Percentiles rank a stretch among this genome's conserved stretches.
phyloP scores from a whole-genome alignment of 1,284 basidiomycete genomes.

The Stygiomarasmius scandens region DNA sequence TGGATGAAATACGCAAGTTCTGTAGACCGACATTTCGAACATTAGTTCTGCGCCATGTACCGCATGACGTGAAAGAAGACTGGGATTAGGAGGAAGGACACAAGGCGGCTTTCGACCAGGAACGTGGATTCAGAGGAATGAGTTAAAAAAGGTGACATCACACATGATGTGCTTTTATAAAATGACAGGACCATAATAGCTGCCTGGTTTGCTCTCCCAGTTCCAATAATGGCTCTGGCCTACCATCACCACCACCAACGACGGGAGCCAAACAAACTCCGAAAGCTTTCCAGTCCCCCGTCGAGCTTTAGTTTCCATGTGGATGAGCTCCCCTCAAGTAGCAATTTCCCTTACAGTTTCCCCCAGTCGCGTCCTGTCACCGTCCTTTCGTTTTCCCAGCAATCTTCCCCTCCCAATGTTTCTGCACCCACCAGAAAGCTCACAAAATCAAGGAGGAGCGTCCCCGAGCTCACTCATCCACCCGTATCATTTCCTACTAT shows the following conservation, averaged over 20 bases:
- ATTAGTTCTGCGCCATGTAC: too few species aligned
- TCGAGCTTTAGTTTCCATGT: background rate
- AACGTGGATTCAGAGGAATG: too few species aligned
- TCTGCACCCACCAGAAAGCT: constrained; percentile 5
- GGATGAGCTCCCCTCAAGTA: background rate
- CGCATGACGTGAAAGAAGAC: too few species aligned
- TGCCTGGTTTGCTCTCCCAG: background rate
- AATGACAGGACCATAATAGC: background rate
- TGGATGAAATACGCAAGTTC: too few species aligned
- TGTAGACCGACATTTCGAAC: too few species aligned
- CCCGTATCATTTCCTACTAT: background rate
- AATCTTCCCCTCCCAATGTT: background rate
- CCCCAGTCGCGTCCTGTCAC: background rate
- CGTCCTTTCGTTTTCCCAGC: constrained; percentile 1
- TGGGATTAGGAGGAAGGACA: too few species aligned
- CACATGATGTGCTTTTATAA: background rate
- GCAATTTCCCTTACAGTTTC: background rate
- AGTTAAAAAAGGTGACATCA: too few species aligned
- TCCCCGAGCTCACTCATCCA: constrained; percentile 2
- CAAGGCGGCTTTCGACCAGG: too few species aligned
- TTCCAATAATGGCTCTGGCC: background rate
- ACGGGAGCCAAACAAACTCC: constrained; percentile 4
- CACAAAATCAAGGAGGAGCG: constrained; percentile 3
- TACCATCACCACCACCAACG: background rate
- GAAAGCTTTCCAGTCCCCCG: constrained; percentile 6